Evolutionary conservation across 1,284 basidiomycete species (phyloP).

Genomic region (Cerioporus squamosus): DNA sequence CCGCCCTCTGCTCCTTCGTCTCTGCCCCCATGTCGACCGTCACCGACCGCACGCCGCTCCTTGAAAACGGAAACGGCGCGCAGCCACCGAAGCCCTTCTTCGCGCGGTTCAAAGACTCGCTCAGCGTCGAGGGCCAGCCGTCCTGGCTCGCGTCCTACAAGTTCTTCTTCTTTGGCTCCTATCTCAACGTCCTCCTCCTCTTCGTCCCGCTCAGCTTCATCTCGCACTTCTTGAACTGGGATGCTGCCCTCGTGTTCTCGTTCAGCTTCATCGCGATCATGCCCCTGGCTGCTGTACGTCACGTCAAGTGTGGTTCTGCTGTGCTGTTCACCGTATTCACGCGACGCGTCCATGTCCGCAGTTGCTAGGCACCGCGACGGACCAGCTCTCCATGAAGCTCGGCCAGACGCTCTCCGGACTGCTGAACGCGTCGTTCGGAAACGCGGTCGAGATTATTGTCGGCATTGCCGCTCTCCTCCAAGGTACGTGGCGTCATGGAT

Average conservation of each 20-base stretch:
- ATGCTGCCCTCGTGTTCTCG: conserved; percentile 81
- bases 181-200: conserved; percentile 79
- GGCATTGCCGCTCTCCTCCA: conserved; percentile 85
- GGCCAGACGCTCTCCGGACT: conserved; percentile 86
- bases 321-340: neutral
- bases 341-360: conserved; percentile 5
- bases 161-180: conserved; percentile 74
- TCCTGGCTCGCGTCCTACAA: conserved; percentile 63
- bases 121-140: conserved; percentile 66
- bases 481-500: conserved; percentile 45
- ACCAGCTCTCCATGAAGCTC: conserved; percentile 80
- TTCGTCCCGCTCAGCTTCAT: conserved; percentile 55
- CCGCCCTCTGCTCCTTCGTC: neutral
- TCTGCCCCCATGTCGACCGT: conserved; percentile 25
- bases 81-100: conserved; percentile 35
- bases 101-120: conserved; percentile 43
- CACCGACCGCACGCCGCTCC: conserved; percentile 45
- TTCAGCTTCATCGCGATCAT: conserved; percentile 89
- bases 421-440: conserved; percentile 85
- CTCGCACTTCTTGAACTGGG: conserved; percentile 71
- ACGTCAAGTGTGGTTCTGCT: conserved; percentile 2
- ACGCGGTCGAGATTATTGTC: conserved; percentile 87
- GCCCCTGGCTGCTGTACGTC: conserved; percentile 77
- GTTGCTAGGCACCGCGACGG: conserved; percentile 86
- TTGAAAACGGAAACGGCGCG: conserved; percentile 43